Conservation (phyloP, 192 early-diverging fungal genomes). For the Pecoramyces ruminantium region DNA sequence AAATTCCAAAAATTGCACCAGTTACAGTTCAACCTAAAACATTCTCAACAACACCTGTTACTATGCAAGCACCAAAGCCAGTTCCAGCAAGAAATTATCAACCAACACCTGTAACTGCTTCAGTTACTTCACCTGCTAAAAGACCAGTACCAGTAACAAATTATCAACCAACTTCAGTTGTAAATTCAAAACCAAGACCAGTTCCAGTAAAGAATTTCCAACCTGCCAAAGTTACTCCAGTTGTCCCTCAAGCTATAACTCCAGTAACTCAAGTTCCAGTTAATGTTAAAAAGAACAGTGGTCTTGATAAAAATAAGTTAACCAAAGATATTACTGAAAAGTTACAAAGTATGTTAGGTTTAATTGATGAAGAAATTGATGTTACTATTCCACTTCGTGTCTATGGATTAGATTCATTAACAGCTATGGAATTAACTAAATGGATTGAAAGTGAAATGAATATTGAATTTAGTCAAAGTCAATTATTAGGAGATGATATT, state of each 20-base stretch:
- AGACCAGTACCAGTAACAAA: too few relatives aligned
- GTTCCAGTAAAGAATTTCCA: too few relatives aligned
- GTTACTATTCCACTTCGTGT: neutral
- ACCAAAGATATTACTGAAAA: neutral
- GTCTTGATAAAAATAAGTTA: neutral
- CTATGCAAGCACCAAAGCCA: neutral
- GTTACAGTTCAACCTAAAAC: too few relatives aligned
- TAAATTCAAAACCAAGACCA: too few relatives aligned
- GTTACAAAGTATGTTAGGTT: neutral
- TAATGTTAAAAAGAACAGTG: too few relatives aligned
- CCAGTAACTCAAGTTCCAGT: too few relatives aligned
- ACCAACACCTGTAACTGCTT: too few relatives aligned
- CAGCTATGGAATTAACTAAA: neutral
- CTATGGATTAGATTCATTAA: neutral
- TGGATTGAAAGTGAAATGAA: neutral
- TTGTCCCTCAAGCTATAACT: too few relatives aligned
- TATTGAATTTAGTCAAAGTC: neutral
- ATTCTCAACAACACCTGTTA: neutral
- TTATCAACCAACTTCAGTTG: too few relatives aligned
- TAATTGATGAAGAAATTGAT: neutral
- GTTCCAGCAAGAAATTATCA: too few relatives aligned
- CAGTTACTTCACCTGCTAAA: too few relatives aligned
- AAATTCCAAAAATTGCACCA: neutral
- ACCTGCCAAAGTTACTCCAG: too few relatives aligned
- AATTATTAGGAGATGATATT: neutral